Evolutionary conservation across 768 basidiomycete genomes (phyloP), one percentile per base, ranked within the genome.

Genomic region (Lepiota brunneoincarnata): DNA sequence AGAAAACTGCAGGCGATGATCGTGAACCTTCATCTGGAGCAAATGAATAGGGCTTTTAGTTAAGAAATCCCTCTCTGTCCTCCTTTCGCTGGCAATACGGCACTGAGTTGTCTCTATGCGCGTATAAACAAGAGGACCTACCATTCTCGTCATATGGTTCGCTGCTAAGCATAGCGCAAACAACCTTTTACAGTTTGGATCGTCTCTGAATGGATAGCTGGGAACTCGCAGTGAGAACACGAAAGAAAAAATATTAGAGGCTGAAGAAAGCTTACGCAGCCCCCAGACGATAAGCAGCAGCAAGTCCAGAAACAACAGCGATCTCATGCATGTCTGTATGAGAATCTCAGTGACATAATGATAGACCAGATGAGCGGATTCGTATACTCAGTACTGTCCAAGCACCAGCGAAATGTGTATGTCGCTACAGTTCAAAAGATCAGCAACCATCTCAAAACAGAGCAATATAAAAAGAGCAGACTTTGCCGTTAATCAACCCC

Each of bases 261-360:
- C 18, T 26, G 2, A 35, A n/a, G 18, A 48, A 20, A 26, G 61
- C 64, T 40, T 64, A 73, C 66, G 62, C 46, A 7, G 73, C 71
- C n/a, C 72, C 72, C 10, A 75, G 61, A 44, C 61, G 61, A 54
- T 74, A 74, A 14, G 72, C 73, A 18, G 70, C 72, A 7, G 67
- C 68, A 39, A 75, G 64, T 4, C 72, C 72, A 6, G 72, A 73
- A 4, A 68, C 66, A n/a, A 75, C 67, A 2, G 67, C 72, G 31
- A 72, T 71, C 54, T 73, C 71, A 51, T 72, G 68, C 68, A 71
- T 71, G 54, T 73, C 68, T 68, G 45, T n/a, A 14, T 20, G 14
- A 7, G 24, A n/a, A 15, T 21, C 6, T 31, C 2, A 10, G 3
- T 31, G 31, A 31, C 7, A 31, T 18, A 31, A 12, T 17, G 34